phyloP scores from a whole-genome alignment of 2,329 filamentous ascomycete species.

The Fusarium begoniae region DNA sequence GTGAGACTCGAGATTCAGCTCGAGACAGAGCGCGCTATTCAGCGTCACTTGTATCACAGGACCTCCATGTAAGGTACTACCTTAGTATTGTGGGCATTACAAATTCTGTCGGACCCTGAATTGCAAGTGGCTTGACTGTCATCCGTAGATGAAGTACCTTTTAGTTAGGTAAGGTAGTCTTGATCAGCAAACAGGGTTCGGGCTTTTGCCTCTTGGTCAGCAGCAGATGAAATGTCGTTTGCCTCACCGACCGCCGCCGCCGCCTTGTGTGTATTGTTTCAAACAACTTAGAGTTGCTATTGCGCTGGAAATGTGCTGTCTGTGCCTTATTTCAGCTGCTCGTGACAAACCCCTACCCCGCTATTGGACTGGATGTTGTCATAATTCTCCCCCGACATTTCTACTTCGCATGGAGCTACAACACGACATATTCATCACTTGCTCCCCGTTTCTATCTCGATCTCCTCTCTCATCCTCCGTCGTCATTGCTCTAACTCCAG shows the following conservation, averaged over 20 bases:
- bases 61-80: not conserved
- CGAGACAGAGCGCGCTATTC: not conserved
- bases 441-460: not conserved
- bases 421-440: not conserved
- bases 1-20: not conserved
- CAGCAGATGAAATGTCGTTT: not conserved
- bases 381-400: not conserved
- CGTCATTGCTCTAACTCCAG: constrained; percentile 23
- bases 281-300: not conserved
- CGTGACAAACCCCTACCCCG: constrained; percentile 26
- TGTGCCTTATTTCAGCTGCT: constrained; percentile 10
- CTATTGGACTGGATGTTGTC: constrained; percentile 26
- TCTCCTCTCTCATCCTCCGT: constrained; percentile 7
- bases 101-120: constrained; percentile 17
- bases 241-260: not conserved
- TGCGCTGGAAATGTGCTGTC: not conserved
- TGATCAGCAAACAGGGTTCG: constrained; percentile 29
- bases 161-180: not conserved
- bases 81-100: not conserved
- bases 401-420: not conserved
- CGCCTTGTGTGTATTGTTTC: not conserved
- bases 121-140: constrained; percentile 15
- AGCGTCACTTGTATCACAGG: not conserved
- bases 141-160: not conserved
- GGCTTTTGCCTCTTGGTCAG: constrained; percentile 20